Base-by-base conservation (phyloP, 441 rosid genomes). In the Adansonia gregorii region DNA sequence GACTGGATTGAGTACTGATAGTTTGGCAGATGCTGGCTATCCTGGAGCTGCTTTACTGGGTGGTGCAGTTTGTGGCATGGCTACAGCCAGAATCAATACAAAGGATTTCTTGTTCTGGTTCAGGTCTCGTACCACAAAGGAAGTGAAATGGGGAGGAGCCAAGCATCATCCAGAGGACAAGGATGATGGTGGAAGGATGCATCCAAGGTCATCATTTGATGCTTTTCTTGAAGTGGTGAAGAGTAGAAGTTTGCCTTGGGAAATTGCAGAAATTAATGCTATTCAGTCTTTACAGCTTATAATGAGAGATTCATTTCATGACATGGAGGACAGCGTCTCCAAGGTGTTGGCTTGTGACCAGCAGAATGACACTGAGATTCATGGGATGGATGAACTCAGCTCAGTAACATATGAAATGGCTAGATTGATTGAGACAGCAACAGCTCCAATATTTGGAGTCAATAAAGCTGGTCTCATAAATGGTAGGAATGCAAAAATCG, bases 121-220 rank as follows among this genome's bases (percentile, higher is more conserved):
- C 80, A 88, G 98, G 81, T 94, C 97, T 12, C 92, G 90, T 45
- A 86, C 91, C 59, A 94, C 91, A 11, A 89, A 88, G 72, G 89
- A 90, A 76, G 78, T 94, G 39, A 91, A 91, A 82, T 94, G 97
- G 98, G 94, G 95, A 48, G 97, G 94, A 77, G 97, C 95, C 45
- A 91, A 91, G 87, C 92, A 91, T 82, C 91, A 85, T 60, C 93
- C 88, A 0, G 82, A 84, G 52, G 80, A 86, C 77, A 91, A 82
- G 82, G 97, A 94, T 67, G 92, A 88, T 52, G 89, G 79, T 6
- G 91, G 85, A 68, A 89, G 83, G 66, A 92, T 91, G 93, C 91
- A 88, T 43, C 98, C 97, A 17, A 88, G 98, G 73, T 90, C 93
- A 54, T 94, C 98, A 1, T 92, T 92, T 76, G 87, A 82, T 15